phyloP scores from a whole-genome alignment of 306 rosid species.

The Abrus pulchellus region DNA sequence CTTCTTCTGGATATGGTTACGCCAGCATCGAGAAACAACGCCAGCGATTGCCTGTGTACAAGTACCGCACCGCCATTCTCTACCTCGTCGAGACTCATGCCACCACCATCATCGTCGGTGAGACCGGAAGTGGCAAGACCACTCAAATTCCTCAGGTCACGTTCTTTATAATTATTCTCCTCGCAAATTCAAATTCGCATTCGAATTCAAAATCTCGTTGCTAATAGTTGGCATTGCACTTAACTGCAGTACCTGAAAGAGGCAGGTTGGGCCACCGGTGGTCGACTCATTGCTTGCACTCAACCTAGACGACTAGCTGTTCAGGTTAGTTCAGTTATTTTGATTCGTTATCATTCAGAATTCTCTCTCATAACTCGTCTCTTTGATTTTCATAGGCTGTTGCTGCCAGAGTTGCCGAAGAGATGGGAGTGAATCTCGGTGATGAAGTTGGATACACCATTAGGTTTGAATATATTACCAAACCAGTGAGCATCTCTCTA shows the following conservation, averaged over 20 bases:
- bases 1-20: slow-evolving; percentile 58
- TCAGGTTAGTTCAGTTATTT: slow-evolving; percentile 55
- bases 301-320: slow-evolving; percentile 95
- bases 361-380: neutral
- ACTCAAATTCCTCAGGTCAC: slow-evolving; percentile 96
- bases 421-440: slow-evolving; percentile 92
- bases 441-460: slow-evolving; percentile 96
- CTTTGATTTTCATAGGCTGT: slow-evolving; percentile 63
- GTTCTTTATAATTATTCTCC: neutral
- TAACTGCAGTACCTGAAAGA: slow-evolving; percentile 75
- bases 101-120: slow-evolving; percentile 90
- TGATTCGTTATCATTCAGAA: neutral
- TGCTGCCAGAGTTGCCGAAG: slow-evolving; percentile 91
- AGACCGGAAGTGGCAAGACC: slow-evolving; percentile 96
- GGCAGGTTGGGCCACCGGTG: slow-evolving; percentile 95
- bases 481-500: slow-evolving; percentile 57
- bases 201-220: neutral
- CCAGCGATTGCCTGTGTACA: slow-evolving; percentile 89
- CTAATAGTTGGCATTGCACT: neutral
- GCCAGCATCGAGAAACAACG: slow-evolving; percentile 81
- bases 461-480: slow-evolving; percentile 90
- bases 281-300: slow-evolving; percentile 89
- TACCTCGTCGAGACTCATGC: slow-evolving; percentile 86
- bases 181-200: neutral
- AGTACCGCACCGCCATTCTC: slow-evolving; percentile 83